Conservation (phyloP, 352 stramenopile species). For the Aphanomyces euteiches region DNA sequence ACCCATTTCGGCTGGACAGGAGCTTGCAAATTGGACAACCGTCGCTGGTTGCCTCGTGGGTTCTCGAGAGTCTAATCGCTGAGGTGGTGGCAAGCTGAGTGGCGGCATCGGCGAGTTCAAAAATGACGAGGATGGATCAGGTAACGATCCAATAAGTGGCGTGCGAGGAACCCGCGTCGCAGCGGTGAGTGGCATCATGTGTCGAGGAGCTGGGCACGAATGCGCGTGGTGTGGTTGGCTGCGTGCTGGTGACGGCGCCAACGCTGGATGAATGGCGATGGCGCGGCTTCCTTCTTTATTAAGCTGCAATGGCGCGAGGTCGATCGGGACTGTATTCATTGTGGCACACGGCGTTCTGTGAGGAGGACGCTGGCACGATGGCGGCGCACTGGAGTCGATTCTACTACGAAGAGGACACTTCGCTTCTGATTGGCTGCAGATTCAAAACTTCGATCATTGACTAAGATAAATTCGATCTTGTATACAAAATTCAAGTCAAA, state of each 20-base stretch:
- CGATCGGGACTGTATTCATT: not conserved
- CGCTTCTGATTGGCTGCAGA: not conserved
- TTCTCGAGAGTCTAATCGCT: conserved; percentile 5
- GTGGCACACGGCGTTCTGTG: not conserved
- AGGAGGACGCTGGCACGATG: not conserved
- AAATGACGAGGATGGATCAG: conserved; percentile 20
- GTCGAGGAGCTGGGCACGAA: conserved; percentile 22
- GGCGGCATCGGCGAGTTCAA: conserved; percentile 24
- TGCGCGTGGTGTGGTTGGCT: conserved; percentile 7
- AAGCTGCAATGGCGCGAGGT: not conserved
- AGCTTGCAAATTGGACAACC: conserved; percentile 27
- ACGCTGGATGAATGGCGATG: conserved; percentile 12
- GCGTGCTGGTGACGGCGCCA: not conserved
- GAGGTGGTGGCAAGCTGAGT: conserved; percentile 13
- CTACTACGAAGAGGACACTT: conserved; percentile 5
- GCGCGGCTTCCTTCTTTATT: conserved; percentile 6
- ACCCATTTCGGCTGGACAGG: conserved; percentile 23
- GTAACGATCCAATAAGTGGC: conserved; percentile 27
- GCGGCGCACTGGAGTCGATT: not conserved
- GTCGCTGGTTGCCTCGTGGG: conserved; percentile 10
- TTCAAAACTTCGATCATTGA: conserved; percentile 4
- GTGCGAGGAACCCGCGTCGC: not conserved
- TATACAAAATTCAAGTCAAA: not conserved
- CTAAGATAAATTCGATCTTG: conserved; percentile 14
- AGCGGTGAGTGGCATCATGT: not conserved